A percentile compares a stretch with the other conserved stretches of the same genome.
These are phyloP conservation scores for Tephrocybe rancida DNA, from an alignment of 768 basidiomycete species.

Conservation along the genomic window DNA sequence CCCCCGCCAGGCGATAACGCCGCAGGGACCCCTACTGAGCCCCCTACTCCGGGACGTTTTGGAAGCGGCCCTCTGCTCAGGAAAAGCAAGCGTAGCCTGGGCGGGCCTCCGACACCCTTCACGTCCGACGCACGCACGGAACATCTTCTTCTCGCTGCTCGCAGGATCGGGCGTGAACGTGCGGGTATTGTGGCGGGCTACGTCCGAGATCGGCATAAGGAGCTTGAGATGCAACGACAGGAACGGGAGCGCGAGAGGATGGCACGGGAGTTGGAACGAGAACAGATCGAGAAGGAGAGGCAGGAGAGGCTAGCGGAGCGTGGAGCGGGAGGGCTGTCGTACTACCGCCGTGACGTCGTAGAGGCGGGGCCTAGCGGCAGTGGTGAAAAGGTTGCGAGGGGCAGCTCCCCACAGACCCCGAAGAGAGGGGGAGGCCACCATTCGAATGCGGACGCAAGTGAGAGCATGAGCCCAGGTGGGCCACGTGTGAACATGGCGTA, in stretches of 20 bases:
- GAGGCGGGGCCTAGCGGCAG: constrained; percentile 7
- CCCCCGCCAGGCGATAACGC: background rate
- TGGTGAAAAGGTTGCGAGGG: background rate
- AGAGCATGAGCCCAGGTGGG: constrained; percentile 13
- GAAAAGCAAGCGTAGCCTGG: constrained; percentile 21
- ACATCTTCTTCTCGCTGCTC: constrained; percentile 70
- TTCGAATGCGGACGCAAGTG: constrained; percentile 10
- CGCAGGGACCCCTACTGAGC: background rate
- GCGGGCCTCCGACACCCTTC: constrained; percentile 31
- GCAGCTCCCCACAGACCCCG: constrained; percentile 19
- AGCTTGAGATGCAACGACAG: constrained; percentile 37
- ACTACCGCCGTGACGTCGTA: constrained; percentile 21
- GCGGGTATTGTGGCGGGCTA: constrained; percentile 58
- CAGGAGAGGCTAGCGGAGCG: constrained; percentile 25
- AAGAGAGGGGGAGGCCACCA: constrained; percentile 10
- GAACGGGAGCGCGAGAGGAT: constrained; percentile 30
- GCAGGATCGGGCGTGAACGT: constrained; percentile 66
- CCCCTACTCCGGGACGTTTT: constrained; percentile 13
- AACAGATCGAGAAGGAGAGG: constrained; percentile 31
- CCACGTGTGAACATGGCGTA: background rate
- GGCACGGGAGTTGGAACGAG: constrained; percentile 30
- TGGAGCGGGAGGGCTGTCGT: constrained; percentile 16
- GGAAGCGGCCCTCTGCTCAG: background rate
- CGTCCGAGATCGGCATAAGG: constrained; percentile 37
- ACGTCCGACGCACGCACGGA: constrained; percentile 70